These are phyloP conservation scores for Ganoderma sp. DNA, from an alignment of 1,284 basidiomycete species.

Conservation along the genomic window DNA sequence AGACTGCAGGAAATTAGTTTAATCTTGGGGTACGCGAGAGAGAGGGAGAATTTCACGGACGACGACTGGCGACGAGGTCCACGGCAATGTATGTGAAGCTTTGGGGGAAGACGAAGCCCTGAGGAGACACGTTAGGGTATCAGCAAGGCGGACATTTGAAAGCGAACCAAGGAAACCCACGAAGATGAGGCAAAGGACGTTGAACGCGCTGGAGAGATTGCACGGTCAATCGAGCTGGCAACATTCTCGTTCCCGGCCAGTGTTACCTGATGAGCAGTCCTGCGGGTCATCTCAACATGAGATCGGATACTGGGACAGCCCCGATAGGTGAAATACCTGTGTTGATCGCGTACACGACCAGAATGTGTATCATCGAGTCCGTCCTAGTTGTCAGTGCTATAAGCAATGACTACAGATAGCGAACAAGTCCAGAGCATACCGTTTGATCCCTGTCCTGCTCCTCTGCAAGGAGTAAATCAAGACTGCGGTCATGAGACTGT, in stretches of 20 bases:
- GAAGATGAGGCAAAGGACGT: background rate
- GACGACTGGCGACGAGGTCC: background rate
- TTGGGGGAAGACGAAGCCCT: background rate
- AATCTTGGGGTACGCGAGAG: background rate
- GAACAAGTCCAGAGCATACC: background rate
- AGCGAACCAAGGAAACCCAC: background rate
- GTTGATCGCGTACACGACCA: slow-evolving; percentile 22
- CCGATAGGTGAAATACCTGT: slow-evolving; percentile 6
- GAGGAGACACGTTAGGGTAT: background rate
- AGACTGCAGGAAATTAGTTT: background rate
- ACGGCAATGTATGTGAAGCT: background rate
- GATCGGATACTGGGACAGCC: background rate
- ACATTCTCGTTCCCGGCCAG: background rate
- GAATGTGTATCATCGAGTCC: slow-evolving; percentile 19
- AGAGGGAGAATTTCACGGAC: background rate
- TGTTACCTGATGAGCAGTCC: background rate
- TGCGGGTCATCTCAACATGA: background rate
- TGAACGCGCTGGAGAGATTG: background rate
- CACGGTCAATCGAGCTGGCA: background rate
- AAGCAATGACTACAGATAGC: background rate
- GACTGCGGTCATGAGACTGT: background rate
- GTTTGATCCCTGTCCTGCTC: slow-evolving; percentile 2
- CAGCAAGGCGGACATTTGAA: background rate
- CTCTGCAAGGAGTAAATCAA: background rate
- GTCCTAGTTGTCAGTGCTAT: background rate